These are phyloP conservation scores for Cyberlindnera galapagoensis DNA, from an alignment of 805 yeast species.

Conservation along the genomic window DNA sequence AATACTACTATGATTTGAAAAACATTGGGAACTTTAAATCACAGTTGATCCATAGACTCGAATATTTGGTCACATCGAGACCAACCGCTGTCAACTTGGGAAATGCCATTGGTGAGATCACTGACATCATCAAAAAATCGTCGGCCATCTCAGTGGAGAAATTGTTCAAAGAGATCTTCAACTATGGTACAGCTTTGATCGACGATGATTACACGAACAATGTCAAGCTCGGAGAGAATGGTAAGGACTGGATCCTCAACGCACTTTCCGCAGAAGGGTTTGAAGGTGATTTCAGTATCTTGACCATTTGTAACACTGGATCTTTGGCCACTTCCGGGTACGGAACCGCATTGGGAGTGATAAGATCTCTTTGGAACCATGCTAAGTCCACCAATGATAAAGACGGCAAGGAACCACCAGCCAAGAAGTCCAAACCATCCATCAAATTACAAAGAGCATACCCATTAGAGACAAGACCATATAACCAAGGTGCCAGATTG, in stretches of 20 bases:
- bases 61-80: conserved; percentile 66
- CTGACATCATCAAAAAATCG: conserved; percentile 27
- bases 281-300: conserved; percentile 64
- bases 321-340: conserved; percentile 96
- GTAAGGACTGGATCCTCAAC: conserved; percentile 58
- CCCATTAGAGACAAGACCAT: conserved; percentile 93
- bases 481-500: conserved; percentile 90
- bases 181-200: conserved; percentile 50
- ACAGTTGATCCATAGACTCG: conserved; percentile 42
- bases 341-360: conserved; percentile 93
- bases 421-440: conserved; percentile 25
- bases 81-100: conserved; percentile 95
- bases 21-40: conserved; percentile 29
- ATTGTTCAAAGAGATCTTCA: conserved; percentile 29
- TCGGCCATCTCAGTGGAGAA: conserved; percentile 18
- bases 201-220: conserved; percentile 79
- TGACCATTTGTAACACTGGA: conserved; percentile 95
- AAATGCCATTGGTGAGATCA: conserved; percentile 49
- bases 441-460: conserved; percentile 64
- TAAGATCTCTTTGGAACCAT: conserved; percentile 59
- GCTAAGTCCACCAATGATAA: conserved; percentile 20
- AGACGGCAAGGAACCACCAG: conserved; percentile 20
- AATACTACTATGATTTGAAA: conserved; percentile 27
- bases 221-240: conserved; percentile 70
- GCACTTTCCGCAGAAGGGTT: conserved; percentile 41